Percentiles rank a stretch among this genome's conserved stretches.
Evolutionary conservation across 106 monocot genomes (phyloP).

Genomic region (Cymbidium sinense): DNA sequence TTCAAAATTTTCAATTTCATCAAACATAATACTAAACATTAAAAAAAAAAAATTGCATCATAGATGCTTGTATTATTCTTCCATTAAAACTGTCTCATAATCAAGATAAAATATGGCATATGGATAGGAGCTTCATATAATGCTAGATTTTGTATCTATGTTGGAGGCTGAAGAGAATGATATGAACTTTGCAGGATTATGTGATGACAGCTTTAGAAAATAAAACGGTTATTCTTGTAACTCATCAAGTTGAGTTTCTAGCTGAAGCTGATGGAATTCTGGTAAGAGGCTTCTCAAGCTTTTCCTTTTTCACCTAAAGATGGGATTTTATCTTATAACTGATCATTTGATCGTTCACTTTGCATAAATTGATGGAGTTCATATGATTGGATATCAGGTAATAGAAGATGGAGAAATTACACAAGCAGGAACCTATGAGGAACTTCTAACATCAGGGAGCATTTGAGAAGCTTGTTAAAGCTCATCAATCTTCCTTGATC

Average conservation of each 20-base stretch:
- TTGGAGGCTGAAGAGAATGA: not conserved
- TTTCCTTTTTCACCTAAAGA: too few species aligned
- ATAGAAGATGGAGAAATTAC: slow-evolving; percentile 62
- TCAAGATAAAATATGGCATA: not conserved
- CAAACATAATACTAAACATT: not conserved
- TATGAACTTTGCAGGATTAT: slow-evolving; percentile 31
- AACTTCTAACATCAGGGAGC: slow-evolving; percentile 53
- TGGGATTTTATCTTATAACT: too few species aligned
- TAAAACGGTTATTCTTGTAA: slow-evolving; percentile 86
- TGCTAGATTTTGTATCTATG: not conserved
- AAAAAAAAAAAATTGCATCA: not conserved
- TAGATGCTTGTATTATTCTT: not conserved
- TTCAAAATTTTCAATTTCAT: not conserved
- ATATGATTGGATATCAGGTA: slow-evolving; percentile 33
- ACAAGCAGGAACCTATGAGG: slow-evolving; percentile 61
- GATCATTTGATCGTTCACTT: not conserved
- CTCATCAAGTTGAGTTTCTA: slow-evolving; percentile 86
- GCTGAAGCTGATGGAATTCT: slow-evolving; percentile 62
- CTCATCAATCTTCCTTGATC: slow-evolving; percentile 66
- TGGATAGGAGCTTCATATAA: not conserved
- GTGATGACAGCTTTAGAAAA: slow-evolving; percentile 60
- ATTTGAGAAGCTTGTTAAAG: slow-evolving; percentile 75
- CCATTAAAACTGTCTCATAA: not conserved
- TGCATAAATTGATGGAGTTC: not conserved
- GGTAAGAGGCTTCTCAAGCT: slow-evolving; percentile 26